These are phyloP conservation scores for Pisolithus thermaeus DNA, from an alignment of 1,284 basidiomycete species.

Conservation along the genomic window DNA sequence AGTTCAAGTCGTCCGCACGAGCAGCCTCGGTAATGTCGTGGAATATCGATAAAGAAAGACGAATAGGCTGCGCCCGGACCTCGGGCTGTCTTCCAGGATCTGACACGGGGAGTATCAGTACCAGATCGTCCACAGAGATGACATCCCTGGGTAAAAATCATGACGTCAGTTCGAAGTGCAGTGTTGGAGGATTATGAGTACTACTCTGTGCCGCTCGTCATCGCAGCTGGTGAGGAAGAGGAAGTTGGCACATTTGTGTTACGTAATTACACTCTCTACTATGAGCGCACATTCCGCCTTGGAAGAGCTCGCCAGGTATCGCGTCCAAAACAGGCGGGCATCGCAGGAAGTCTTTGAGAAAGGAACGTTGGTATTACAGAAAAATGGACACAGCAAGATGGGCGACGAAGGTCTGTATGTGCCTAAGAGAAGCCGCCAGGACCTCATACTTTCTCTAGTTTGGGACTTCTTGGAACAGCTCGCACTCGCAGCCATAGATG, in stretches of 20 bases:
- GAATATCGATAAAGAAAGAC: constrained; percentile 48
- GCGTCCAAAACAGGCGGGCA: constrained; percentile 58
- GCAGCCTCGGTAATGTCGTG: constrained; percentile 53
- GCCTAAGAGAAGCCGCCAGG: neutral
- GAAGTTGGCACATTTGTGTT: neutral
- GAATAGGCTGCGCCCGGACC: constrained; percentile 50
- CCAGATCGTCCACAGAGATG: constrained; percentile 46
- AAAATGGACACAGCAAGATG: constrained; percentile 40
- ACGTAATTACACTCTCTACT: neutral
- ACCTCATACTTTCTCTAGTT: constrained; percentile 36
- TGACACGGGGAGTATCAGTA: constrained; percentile 33
- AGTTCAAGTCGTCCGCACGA: constrained; percentile 47
- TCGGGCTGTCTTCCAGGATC: constrained; percentile 38
- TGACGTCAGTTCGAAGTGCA: neutral
- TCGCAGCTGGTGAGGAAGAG: neutral
- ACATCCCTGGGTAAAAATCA: constrained; percentile 23
- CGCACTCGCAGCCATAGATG: constrained; percentile 80
- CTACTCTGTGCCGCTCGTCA: neutral
- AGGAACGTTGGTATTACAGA: constrained; percentile 54
- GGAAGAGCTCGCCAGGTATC: constrained; percentile 63
- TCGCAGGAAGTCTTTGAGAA: constrained; percentile 70
- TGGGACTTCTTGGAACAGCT: constrained; percentile 91
- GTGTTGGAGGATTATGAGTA: neutral
- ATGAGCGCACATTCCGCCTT: constrained; percentile 36
- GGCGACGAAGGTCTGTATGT: constrained; percentile 53